These are phyloP conservation scores for Tricholoma sp. DNA, from an alignment of 768 basidiomycete species.

Conservation along the genomic window DNA sequence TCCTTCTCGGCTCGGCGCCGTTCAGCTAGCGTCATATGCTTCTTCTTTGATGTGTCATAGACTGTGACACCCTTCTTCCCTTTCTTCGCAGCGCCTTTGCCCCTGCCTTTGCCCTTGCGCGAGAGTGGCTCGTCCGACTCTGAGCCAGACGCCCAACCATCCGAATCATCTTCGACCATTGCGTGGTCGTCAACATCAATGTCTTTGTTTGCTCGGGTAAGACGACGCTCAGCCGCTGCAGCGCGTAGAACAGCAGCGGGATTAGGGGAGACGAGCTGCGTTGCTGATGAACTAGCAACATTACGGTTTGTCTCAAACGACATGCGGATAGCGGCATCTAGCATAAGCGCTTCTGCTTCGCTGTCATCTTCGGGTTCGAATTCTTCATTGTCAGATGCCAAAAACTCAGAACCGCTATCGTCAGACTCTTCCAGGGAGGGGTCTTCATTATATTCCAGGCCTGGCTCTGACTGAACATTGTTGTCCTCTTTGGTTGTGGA, in stretches of 20 bases:
- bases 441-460: conserved; percentile 34
- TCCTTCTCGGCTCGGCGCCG: conserved; percentile 23
- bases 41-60: conserved; percentile 12
- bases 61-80: conserved; percentile 14
- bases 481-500: conserved; percentile 29
- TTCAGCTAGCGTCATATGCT: conserved; percentile 30
- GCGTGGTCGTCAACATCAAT: conserved; percentile 28
- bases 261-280: conserved; percentile 29
- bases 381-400: conserved; percentile 34
- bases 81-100: conserved; percentile 21
- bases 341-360: conserved; percentile 46
- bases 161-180: conserved; percentile 13
- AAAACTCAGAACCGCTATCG: conserved; percentile 60
- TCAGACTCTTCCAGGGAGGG: conserved; percentile 43
- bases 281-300: conserved; percentile 34
- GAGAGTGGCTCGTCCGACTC: conserved; percentile 22
- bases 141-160: conserved; percentile 19
- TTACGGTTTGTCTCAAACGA: conserved; percentile 40
- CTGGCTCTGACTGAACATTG: conserved; percentile 27
- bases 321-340: conserved; percentile 49
- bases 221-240: conserved; percentile 51
- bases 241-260: conserved; percentile 39
- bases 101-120: conserved; percentile 11
- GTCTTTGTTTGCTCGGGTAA: conserved; percentile 26
- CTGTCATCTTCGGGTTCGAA: conserved; percentile 20